phyloP scores from a whole-genome alignment of 176 grass and related monocot genomes.

The Rhynchospora tenuis region DNA sequence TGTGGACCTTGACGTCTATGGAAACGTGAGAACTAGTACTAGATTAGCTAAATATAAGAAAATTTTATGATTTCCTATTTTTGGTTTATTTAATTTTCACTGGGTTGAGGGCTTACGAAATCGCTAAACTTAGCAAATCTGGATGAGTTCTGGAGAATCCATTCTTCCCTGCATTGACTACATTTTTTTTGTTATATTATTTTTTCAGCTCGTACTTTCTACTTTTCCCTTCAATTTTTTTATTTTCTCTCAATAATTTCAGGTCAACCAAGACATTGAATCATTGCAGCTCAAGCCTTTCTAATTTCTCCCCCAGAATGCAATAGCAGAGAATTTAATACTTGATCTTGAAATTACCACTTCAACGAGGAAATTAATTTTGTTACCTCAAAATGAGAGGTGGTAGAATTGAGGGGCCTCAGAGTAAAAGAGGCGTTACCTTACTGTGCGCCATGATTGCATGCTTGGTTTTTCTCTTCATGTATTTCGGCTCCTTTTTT shows the following conservation, averaged over 20 bases:
- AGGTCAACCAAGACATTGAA: constrained; percentile 8
- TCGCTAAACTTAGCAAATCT: constrained; percentile 4
- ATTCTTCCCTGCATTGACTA: not conserved
- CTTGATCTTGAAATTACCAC: not conserved
- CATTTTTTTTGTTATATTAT: constrained; percentile 2
- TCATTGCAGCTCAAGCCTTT: constrained; percentile 5
- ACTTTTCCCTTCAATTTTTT: constrained; percentile 3
- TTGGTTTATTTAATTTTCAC: not conserved
- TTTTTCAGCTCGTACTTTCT: not conserved
- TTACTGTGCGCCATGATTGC: constrained; percentile 51
- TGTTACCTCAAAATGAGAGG: constrained; percentile 57
- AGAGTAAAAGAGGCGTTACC: constrained; percentile 57
- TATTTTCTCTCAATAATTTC: constrained; percentile 10
- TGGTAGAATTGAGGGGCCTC: constrained; percentile 49
- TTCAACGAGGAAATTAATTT: constrained; percentile 21
- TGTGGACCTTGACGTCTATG: not conserved
- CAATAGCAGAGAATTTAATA: not conserved
- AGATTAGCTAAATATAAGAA: constrained; percentile 15
- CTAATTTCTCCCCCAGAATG: not conserved
- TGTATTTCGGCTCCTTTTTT: constrained; percentile 58
- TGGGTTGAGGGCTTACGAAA: not conserved
- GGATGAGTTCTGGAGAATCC: not conserved
- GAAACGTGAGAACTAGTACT: not conserved
- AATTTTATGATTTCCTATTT: not conserved
- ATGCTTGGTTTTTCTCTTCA: constrained; percentile 75